Percentiles rank a stretch among this genome's conserved stretches.
These are phyloP conservation scores for Talaromyces albobiverticillius DNA, from an alignment of 2,329 filamentous ascomycete species.

Conservation along the genomic window DNA sequence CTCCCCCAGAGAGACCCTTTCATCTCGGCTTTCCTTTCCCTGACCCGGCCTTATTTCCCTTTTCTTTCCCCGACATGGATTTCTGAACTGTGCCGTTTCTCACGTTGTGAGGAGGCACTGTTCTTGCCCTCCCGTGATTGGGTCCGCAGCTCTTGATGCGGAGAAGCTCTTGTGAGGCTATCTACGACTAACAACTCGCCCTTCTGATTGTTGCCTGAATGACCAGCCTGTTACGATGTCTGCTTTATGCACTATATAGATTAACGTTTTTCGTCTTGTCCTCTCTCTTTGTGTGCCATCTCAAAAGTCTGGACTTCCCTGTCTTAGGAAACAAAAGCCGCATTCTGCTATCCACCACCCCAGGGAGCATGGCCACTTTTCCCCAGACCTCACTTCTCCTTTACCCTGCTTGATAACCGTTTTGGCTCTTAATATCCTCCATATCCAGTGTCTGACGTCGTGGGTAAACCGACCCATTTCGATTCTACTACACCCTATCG, in stretches of 20 bases:
- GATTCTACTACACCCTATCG: background rate
- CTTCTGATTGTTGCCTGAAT: conserved; percentile 22
- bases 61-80: conserved; percentile 11
- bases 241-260: conserved; percentile 17
- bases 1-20: background rate
- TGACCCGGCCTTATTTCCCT: background rate
- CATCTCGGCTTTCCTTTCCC: background rate
- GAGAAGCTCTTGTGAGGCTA: conserved; percentile 36
- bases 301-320: background rate
- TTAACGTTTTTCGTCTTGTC: background rate
- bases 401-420: conserved; percentile 33
- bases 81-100: conserved; percentile 23
- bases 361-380: conserved; percentile 40
- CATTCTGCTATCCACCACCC: conserved; percentile 13
- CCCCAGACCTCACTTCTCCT: conserved; percentile 27
- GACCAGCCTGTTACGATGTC: conserved; percentile 13
- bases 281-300: background rate
- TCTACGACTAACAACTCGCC: conserved; percentile 26
- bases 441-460: conserved; percentile 1
- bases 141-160: conserved; percentile 31
- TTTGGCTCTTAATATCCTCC: conserved; percentile 2
- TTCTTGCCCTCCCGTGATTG: conserved; percentile 20
- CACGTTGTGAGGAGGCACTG: conserved; percentile 27
- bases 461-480: background rate
- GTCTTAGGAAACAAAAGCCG: background rate